Evolutionary conservation across 805 yeast species (phyloP).

Genomic region (Pichia eremophila): DNA sequence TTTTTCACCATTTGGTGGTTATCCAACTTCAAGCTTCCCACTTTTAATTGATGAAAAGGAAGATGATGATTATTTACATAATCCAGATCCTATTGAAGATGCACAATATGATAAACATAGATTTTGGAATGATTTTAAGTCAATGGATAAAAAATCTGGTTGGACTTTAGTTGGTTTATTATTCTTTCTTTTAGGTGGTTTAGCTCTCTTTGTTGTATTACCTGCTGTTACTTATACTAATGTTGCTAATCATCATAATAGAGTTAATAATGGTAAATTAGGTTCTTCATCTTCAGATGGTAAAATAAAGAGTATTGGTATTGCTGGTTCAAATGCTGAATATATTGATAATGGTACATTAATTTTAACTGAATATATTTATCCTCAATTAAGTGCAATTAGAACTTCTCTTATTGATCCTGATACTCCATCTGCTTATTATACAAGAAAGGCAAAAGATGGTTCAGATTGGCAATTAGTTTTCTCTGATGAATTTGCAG

Average conservation of each 20-base stretch:
- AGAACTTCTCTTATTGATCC: conserved; percentile 56
- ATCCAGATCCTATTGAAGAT: conserved; percentile 92
- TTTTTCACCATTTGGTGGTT: conserved; percentile 91
- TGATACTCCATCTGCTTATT: conserved; percentile 50
- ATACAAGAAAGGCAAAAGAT: conserved; percentile 41
- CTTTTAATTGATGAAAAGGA: conserved; percentile 87
- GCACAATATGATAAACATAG: conserved; percentile 73
- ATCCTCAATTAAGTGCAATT: conserved; percentile 49
- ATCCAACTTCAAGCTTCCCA: conserved; percentile 90
- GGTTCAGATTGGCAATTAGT: conserved; percentile 70
- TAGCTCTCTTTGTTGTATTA: conserved; percentile 62
- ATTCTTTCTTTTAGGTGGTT: conserved; percentile 47
- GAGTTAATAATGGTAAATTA: too few species aligned
- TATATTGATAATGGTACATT: not conserved
- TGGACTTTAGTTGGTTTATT: conserved; percentile 57
- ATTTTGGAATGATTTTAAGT: conserved; percentile 52
- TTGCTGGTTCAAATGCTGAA: conserved; percentile 1
- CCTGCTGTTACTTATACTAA: conserved; percentile 86
- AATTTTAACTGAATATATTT: conserved; percentile 43
- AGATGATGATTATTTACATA: conserved; percentile 89
- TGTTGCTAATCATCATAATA: conserved; percentile 28
- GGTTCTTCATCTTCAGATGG: not conserved
- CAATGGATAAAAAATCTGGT: conserved; percentile 53
- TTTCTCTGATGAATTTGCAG: conserved; percentile 85
- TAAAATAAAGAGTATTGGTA: not conserved